Conservation (phyloP, 805 yeast genomes). For the Wickerhamiella occidentalis region DNA sequence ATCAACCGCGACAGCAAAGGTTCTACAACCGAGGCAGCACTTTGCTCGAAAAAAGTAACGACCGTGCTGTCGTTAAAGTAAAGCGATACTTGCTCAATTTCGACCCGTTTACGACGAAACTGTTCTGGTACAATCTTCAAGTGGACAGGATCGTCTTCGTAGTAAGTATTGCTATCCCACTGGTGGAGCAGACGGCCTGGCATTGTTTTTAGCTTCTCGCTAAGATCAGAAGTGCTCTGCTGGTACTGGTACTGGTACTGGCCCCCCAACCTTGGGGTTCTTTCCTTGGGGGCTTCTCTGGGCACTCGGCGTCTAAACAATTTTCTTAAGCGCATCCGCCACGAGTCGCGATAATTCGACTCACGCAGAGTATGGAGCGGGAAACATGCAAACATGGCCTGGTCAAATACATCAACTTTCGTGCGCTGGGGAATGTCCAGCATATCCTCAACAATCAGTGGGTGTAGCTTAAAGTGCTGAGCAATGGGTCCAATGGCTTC, state of each 20-base stretch:
- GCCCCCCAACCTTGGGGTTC: background rate
- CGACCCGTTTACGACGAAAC: constrained; percentile 29
- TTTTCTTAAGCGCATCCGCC: background rate
- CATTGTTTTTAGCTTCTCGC: constrained; percentile 4
- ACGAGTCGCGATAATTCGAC: constrained; percentile 12
- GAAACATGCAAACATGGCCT: constrained; percentile 41
- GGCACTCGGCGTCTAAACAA: background rate
- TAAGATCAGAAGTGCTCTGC: constrained; percentile 4
- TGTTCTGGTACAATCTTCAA: background rate
- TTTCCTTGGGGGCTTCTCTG: background rate
- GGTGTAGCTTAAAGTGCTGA: constrained; percentile 36
- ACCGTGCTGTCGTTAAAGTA: constrained; percentile 38
- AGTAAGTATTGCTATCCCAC: constrained; percentile 15
- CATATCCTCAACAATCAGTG: constrained; percentile 50
- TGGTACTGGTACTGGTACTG: background rate
- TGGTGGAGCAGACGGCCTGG: constrained; percentile 19
- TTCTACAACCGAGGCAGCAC: constrained; percentile 40
- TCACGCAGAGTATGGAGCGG: constrained; percentile 39
- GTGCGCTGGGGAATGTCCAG: constrained; percentile 52
- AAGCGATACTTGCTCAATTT: constrained; percentile 45
- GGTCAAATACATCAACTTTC: constrained; percentile 41
- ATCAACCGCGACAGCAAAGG: constrained; percentile 41
- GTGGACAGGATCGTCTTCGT: background rate
- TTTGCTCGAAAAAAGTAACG: constrained; percentile 45
- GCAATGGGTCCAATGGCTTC: constrained; percentile 42